Conservation (phyloP, 2,329 filamentous ascomycete species). For the Polytolypa hystricis region DNA sequence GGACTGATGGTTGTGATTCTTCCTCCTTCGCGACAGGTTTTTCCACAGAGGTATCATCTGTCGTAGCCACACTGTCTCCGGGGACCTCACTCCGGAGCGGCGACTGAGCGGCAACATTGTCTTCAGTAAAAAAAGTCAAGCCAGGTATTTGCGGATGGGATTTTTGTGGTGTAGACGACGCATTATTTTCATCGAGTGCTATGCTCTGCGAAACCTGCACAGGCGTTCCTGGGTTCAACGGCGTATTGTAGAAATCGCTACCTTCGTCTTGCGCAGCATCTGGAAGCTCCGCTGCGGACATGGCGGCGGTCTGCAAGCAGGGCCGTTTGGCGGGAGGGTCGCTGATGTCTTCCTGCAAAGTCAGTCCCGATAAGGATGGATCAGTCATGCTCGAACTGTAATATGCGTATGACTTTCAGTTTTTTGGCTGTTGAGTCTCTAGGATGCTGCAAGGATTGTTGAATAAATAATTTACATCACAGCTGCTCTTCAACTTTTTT, state of each 20-base stretch:
- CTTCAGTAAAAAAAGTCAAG: conserved; percentile 20
- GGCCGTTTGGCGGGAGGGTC: conserved; percentile 17
- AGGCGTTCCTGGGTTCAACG: conserved; percentile 21
- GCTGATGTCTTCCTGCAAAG: conserved; percentile 1
- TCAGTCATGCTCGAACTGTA: no score
- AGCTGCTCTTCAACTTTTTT: no score
- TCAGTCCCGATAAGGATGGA: no score
- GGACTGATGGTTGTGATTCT: conserved; percentile 8
- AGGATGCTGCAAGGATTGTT: no score
- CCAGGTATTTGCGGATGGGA: conserved; percentile 24
- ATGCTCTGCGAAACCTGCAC: conserved; percentile 10
- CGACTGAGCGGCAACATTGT: not conserved
- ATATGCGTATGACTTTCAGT: no score
- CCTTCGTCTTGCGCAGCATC: conserved; percentile 23
- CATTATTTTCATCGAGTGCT: conserved; percentile 9
- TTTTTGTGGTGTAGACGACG: conserved; percentile 10
- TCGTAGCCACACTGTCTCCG: not conserved
- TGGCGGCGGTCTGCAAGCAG: conserved; percentile 20
- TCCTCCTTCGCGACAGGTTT: not conserved
- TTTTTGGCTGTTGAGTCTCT: conserved; percentile 25
- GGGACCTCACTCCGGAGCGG: not conserved
- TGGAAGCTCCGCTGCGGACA: conserved; percentile 9
- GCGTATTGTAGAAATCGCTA: conserved; percentile 34
- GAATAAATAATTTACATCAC: no score
- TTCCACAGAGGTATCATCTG: not conserved